A percentile compares a stretch with the other conserved stretches of the same genome.
These are phyloP conservation scores for Pouteria glomerata DNA, from an alignment of 148 eudicot species.

Conservation along the genomic window DNA sequence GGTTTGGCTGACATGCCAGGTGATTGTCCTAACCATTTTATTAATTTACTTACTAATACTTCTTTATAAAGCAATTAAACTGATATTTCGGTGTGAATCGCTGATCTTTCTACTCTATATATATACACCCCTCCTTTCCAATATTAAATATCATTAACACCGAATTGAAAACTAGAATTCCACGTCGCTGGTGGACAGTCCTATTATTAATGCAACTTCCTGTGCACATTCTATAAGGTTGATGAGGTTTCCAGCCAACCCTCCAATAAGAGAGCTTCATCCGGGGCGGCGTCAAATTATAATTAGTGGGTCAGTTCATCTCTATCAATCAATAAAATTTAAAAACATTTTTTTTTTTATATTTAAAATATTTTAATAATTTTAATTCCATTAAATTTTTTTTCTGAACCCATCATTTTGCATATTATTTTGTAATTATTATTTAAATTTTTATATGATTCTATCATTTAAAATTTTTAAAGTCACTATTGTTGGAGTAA, in stretches of 20 bases:
- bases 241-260: neutral
- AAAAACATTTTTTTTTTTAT: no score
- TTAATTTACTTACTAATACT: conserved; percentile 7
- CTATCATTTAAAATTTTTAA: no score
- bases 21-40: conserved; percentile 20
- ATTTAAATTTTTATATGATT: no score
- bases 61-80: conserved; percentile 13
- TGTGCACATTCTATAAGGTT: conserved; percentile 1
- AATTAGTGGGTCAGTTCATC: no score
- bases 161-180: neutral
- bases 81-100: conserved; percentile 15
- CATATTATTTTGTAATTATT: no score
- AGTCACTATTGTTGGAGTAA: no score
- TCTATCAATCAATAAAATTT: no score
- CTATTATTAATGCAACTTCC: conserved; percentile 1
- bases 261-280: no score
- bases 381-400: no score
- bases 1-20: conserved; percentile 38
- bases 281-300: no score
- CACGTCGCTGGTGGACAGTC: conserved; percentile 11
- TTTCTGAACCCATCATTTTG: no score
- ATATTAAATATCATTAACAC: conserved; percentile 8
- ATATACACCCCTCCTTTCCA: conserved; percentile 5
- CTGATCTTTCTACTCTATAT: conserved; percentile 17
- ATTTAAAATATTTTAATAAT: no score